Evolutionary conservation across 164 flowering plant species (phyloP), one percentile per base, ranked within the genome.

Genomic region (Kingdonia uniflora): DNA sequence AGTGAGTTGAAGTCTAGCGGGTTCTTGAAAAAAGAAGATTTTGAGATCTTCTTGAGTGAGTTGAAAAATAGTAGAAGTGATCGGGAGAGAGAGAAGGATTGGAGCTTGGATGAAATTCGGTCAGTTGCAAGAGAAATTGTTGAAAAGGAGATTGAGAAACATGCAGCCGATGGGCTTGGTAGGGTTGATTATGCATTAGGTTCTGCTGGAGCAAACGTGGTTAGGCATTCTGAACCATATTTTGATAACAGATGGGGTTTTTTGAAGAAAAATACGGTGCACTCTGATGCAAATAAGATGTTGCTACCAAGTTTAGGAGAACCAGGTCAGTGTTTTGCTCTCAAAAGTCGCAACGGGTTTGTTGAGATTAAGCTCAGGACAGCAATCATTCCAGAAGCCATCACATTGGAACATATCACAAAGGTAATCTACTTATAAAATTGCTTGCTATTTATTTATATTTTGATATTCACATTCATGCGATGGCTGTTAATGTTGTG

Each of bases 251-350:
- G 59, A 40, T 55, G 65, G 44, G 33, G 59, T 26, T 58, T 35
- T 51, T 73, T 19, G 37, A 39, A 17, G 25, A 19, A 20, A 6
- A 57, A 47, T 51, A 62, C 54, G 42, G 79, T 79, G 51, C 74
- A 70, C 54, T 35, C 22, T 8, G 56, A 76, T 57, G 76, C 95
- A 2, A 65, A 16, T 10, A 81, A 56, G 74, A 76, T 88, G 81
- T 42, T 88, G 67, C 65, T 20, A 39, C 96, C 96, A 0, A 88
- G 96, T 71, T 88, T 88, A 69, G 96, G 96, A 20, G 85, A 88
- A 75, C 91, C 96, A 5, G 96, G 96, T 20, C 74, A 75, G 66
- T 88, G 96, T 61, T 88, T 85, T 53, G 70, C 96, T 8, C 69
- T 85, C 64, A 80, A 73, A 54, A 91, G 95, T 17, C 72, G 68